These are phyloP conservation scores for Didymosphaeria variabile DNA, from an alignment of 2,329 filamentous ascomycete genomes.

Conservation along the genomic window DNA sequence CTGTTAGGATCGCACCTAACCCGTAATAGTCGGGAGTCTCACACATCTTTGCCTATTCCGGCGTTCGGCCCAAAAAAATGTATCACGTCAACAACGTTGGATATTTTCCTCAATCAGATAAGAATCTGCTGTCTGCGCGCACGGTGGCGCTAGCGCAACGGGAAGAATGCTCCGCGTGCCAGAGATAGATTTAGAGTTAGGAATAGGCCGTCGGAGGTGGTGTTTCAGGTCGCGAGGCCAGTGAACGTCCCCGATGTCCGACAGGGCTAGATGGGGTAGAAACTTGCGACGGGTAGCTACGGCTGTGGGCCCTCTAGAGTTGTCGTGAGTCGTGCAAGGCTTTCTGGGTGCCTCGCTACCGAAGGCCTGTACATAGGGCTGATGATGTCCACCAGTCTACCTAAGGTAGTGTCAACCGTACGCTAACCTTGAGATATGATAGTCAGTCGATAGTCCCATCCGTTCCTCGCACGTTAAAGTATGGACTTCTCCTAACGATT, in stretches of 20 bases:
- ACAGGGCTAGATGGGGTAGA: not conserved
- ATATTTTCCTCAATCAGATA: not conserved
- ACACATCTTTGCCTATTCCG: conserved; percentile 7
- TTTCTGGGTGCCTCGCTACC: not conserved
- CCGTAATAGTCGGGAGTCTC: conserved; percentile 6
- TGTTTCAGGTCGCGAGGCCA: conserved; percentile 9
- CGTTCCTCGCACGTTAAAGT: not conserved
- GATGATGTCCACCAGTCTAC: not conserved
- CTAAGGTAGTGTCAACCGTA: not conserved
- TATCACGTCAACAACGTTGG: conserved; percentile 4
- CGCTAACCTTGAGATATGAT: not conserved
- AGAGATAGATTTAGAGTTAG: conserved; percentile 11
- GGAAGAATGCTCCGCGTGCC: conserved; percentile 7
- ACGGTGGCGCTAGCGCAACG: conserved; percentile 1
- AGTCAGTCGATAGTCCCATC: not conserved
- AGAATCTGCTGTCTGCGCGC: conserved; percentile 6
- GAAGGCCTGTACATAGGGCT: not conserved
- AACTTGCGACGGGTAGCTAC: conserved; percentile 1
- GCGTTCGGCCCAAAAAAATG: not conserved
- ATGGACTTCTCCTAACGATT: not conserved
- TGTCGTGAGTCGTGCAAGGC: not conserved
- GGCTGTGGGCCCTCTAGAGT: not conserved
- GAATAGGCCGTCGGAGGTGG: not conserved
- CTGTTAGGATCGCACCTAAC: not conserved
- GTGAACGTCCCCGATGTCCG: conserved; percentile 14